Evolutionary conservation across 495 filamentous ascomycete species (phyloP).

Genomic region (Terfezia boudieri): DNA sequence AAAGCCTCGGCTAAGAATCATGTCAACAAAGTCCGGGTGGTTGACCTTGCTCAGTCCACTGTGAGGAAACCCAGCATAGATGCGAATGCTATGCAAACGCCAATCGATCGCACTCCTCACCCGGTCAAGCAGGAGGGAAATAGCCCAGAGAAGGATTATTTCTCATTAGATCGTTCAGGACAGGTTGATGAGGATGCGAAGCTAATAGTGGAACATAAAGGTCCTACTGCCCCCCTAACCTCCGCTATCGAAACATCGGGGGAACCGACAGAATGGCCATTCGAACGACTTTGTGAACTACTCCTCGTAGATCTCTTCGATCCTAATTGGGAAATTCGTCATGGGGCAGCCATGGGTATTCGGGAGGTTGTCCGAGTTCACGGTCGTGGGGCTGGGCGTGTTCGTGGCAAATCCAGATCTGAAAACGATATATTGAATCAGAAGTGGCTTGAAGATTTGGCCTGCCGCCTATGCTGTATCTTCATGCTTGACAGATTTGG

Average conservation of each 20-base stretch:
- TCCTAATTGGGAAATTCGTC: constrained; percentile 84
- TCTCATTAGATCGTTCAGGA: constrained; percentile 45
- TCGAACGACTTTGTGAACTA: constrained; percentile 80
- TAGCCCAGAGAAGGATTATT: constrained; percentile 47
- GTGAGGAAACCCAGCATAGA: constrained; percentile 40
- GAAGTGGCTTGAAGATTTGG: constrained; percentile 76
- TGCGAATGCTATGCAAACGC: constrained; percentile 41
- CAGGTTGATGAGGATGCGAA: constrained; percentile 71
- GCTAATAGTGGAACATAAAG: constrained; percentile 90
- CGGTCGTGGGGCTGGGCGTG: constrained; percentile 70
- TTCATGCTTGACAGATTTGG: constrained; percentile 95
- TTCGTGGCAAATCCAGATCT: constrained; percentile 39
- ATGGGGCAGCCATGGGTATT: constrained; percentile 87
- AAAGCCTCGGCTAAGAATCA: constrained; percentile 66
- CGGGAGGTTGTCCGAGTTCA: constrained; percentile 83
- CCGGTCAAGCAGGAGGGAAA: constrained; percentile 40
- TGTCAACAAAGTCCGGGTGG: constrained; percentile 64
- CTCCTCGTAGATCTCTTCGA: constrained; percentile 85
- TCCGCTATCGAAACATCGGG: constrained; percentile 30
- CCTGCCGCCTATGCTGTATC: constrained; percentile 77
- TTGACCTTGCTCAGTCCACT: constrained; percentile 42
- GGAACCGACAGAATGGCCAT: constrained; percentile 84
- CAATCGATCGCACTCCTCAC: constrained; percentile 38
- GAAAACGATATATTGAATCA: constrained; percentile 63
- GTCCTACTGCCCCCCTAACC: constrained; percentile 38